phyloP scores from a whole-genome alignment of 2,329 filamentous ascomycete genomes.

The Pseudogymnoascus pannorum region DNA sequence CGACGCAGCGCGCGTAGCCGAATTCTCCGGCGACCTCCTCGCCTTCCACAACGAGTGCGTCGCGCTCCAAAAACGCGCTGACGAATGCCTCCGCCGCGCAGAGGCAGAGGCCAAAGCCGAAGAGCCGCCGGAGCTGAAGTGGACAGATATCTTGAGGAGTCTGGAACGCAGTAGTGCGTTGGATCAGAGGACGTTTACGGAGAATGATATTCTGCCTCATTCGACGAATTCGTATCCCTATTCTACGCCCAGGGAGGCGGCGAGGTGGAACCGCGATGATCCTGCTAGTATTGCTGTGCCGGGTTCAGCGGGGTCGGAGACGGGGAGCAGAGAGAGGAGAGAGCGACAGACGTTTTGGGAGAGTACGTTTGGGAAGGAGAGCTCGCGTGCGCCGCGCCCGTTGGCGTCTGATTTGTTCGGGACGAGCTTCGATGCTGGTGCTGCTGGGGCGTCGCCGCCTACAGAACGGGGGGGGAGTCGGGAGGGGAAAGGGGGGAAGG shows the following conservation, averaged over 20 bases:
- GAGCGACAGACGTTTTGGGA: constrained; percentile 30
- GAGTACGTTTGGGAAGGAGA: constrained; percentile 26
- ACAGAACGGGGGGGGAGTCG: constrained; percentile 24
- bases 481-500: constrained; percentile 23
- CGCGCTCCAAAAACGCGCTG: constrained; percentile 25
- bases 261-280: not conserved
- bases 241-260: not conserved
- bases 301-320: constrained; percentile 22
- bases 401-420: constrained; percentile 12
- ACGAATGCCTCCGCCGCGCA: constrained; percentile 27
- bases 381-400: constrained; percentile 18
- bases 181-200: not conserved
- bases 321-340: constrained; percentile 17
- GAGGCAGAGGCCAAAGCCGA: constrained; percentile 19
- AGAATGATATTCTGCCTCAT: constrained; percentile 2
- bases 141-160: constrained; percentile 24
- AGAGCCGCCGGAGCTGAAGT: constrained; percentile 19
- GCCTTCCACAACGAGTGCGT: constrained; percentile 28
- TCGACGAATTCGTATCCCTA: not conserved
- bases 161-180: constrained; percentile 15
- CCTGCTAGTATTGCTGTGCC: not conserved
- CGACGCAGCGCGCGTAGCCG: constrained; percentile 10
- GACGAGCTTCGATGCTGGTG: not conserved
- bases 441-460: constrained; percentile 13
- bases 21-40: constrained; percentile 24